These are phyloP conservation scores for Cladosporium sp. DNA, from an alignment of 2,329 filamentous ascomycete species.

Conservation along the genomic window DNA sequence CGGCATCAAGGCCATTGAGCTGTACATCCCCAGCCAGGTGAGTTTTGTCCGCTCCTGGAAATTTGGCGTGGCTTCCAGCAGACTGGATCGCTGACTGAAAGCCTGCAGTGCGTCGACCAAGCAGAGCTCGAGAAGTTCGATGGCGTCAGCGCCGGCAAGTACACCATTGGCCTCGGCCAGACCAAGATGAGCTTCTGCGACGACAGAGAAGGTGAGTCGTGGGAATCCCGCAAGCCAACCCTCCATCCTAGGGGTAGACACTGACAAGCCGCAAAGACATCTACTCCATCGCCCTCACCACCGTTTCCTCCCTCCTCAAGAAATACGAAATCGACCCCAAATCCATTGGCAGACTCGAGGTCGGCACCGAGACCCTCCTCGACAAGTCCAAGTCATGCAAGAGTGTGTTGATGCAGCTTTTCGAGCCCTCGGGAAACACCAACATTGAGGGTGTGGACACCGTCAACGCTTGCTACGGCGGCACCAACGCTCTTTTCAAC, in stretches of 20 bases:
- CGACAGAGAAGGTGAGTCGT: slow-evolving; percentile 46
- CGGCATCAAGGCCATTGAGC: slow-evolving; percentile 53
- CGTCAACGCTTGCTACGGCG: slow-evolving; percentile 52
- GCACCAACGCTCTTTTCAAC: slow-evolving; percentile 53
- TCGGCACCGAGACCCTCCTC: slow-evolving; percentile 51
- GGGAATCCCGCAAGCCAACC: background rate
- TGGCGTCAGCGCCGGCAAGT: slow-evolving; percentile 49
- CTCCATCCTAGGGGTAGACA: background rate
- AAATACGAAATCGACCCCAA: slow-evolving; percentile 51
- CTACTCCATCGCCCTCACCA: slow-evolving; percentile 51
- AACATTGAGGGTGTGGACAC: slow-evolving; percentile 53
- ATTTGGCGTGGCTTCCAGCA: background rate
- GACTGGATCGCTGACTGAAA: slow-evolving; percentile 15
- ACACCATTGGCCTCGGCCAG: slow-evolving; percentile 53
- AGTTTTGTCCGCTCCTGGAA: slow-evolving; percentile 19
- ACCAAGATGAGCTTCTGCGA: slow-evolving; percentile 55
- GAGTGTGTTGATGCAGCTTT: slow-evolving; percentile 52
- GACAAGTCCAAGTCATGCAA: slow-evolving; percentile 56
- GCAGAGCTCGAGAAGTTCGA: slow-evolving; percentile 52
- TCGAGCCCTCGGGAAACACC: slow-evolving; percentile 44
- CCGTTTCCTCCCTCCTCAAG: slow-evolving; percentile 48
- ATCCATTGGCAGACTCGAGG: slow-evolving; percentile 49
- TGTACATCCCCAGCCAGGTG: slow-evolving; percentile 52
- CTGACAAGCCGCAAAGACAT: slow-evolving; percentile 38
- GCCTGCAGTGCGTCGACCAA: slow-evolving; percentile 49